A percentile compares a stretch with the other conserved stretches of the same genome.
These are phyloP conservation scores for Candida mattraensis DNA, from an alignment of 805 yeast species.

Conservation along the genomic window DNA sequence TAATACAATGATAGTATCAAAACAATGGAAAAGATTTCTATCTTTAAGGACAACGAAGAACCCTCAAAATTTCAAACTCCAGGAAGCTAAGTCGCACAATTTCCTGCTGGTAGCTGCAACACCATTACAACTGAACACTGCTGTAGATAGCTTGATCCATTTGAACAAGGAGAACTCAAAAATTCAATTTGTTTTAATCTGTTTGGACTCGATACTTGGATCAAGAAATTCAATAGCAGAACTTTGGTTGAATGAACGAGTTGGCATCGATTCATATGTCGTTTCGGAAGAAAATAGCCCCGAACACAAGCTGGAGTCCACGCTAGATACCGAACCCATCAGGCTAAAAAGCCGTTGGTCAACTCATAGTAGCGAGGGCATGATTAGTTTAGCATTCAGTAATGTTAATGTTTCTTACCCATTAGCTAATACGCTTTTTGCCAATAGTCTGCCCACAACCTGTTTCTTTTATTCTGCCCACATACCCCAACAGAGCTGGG, in stretches of 20 bases:
- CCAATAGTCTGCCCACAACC: conserved; percentile 25
- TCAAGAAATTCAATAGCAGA: conserved; percentile 28
- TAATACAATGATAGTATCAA: too few relatives aligned
- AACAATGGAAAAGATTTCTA: conserved; percentile 10
- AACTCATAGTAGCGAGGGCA: conserved; percentile 7
- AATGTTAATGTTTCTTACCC: conserved; percentile 4
- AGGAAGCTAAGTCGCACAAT: conserved; percentile 9
- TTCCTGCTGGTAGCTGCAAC: conserved; percentile 31
- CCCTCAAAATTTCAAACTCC: conserved; percentile 14
- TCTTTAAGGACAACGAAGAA: conserved; percentile 22
- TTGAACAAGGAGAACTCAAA: conserved; percentile 12
- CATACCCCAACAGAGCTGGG: too few relatives aligned
- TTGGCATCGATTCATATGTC: conserved; percentile 14
- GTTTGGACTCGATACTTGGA: conserved; percentile 30
- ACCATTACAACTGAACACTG: conserved; percentile 26
- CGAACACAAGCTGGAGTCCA: conserved; percentile 1
- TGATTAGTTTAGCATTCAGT: conserved; percentile 1
- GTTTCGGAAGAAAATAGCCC: conserved; percentile 10
- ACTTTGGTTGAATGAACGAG: conserved; percentile 25
- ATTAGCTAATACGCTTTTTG: conserved; percentile 30
- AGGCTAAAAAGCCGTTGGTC: too few relatives aligned
- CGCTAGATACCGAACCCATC: too few relatives aligned
- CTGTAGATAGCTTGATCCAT: conserved; percentile 15
- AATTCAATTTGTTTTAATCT: conserved; percentile 22
- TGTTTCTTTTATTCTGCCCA: conserved; percentile 28